Conservation (phyloP, 768 basidiomycete species). For the Boletellus ananas region DNA sequence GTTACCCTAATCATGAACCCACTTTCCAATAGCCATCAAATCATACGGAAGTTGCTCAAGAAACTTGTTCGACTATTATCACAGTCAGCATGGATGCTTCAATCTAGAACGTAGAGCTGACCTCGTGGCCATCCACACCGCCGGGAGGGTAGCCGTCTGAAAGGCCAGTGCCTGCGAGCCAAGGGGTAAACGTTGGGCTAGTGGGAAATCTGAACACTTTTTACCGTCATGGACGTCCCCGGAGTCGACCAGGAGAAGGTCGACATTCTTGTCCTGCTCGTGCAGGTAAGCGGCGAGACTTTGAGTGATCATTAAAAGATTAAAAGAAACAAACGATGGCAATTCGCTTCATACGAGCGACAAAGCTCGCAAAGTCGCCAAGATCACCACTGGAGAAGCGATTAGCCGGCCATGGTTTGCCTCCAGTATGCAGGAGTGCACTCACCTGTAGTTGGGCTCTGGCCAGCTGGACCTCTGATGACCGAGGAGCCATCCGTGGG, state of each 20-base stretch:
- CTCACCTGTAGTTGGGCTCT: slow-evolving; percentile 70
- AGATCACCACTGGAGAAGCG: slow-evolving; percentile 45
- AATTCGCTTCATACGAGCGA: slow-evolving; percentile 72
- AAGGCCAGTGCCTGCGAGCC: slow-evolving; percentile 62
- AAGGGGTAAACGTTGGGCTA: not conserved
- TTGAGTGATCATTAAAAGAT: not conserved
- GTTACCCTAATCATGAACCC: slow-evolving; percentile 22
- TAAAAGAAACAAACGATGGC: slow-evolving; percentile 47
- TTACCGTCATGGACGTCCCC: slow-evolving; percentile 74
- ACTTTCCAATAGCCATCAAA: slow-evolving; percentile 82
- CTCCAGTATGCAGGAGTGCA: not conserved
- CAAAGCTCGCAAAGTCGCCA: slow-evolving; percentile 84
- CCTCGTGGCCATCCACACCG: slow-evolving; percentile 70
- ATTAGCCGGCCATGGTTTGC: not conserved
- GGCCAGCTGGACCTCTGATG: slow-evolving; percentile 73
- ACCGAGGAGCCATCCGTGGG: slow-evolving; percentile 77
- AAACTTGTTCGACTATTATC: slow-evolving; percentile 64
- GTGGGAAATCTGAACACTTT: not conserved
- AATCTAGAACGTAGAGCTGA: slow-evolving; percentile 26
- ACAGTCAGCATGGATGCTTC: not conserved
- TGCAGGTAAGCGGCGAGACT: not conserved
- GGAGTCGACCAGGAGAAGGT: slow-evolving; percentile 78
- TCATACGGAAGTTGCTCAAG: slow-evolving; percentile 75
- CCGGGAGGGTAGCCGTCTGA: slow-evolving; percentile 72
- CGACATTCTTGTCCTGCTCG: slow-evolving; percentile 61